phyloP scores from a whole-genome alignment of 1,139 yeast species.

The Yamadazyma trypodendri region DNA sequence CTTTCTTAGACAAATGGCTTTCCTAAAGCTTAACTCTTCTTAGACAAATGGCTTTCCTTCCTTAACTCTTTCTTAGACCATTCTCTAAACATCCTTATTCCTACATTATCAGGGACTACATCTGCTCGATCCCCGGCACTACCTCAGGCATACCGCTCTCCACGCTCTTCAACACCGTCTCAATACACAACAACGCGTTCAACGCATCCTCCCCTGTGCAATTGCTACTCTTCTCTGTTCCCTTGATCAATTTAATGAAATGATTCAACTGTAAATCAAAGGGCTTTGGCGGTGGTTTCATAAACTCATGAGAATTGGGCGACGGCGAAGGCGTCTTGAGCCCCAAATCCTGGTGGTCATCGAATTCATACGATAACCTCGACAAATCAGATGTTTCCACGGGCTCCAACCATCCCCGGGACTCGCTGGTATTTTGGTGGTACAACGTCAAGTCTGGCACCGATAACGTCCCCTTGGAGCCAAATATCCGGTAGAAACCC shows the following conservation, averaged over 20 bases:
- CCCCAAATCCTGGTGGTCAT: slow-evolving; percentile 5
- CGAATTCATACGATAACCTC: slow-evolving; percentile 1
- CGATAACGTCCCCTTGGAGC: slow-evolving; percentile 37
- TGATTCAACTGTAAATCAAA: slow-evolving; percentile 37
- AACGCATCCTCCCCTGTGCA: slow-evolving; percentile 45
- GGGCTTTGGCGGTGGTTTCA: slow-evolving; percentile 26
- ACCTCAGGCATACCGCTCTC: slow-evolving; percentile 36
- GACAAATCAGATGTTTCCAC: slow-evolving; percentile 24
- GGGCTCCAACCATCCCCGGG: slow-evolving; percentile 40
- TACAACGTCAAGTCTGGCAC: slow-evolving; percentile 37
- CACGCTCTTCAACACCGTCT: slow-evolving; percentile 37
- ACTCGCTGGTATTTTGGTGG: slow-evolving; percentile 27
- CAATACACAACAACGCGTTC: slow-evolving; percentile 39
- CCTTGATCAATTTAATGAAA: slow-evolving; percentile 35
- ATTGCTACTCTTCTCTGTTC: slow-evolving; percentile 29
- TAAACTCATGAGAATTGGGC: slow-evolving; percentile 10
- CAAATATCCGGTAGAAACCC: slow-evolving; percentile 40
- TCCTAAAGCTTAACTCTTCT: too few species aligned
- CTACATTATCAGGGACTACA: not conserved
- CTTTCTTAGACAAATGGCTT: too few species aligned
- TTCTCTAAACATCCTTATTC: too few species aligned
- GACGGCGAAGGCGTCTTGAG: slow-evolving; percentile 14
- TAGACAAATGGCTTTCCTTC: too few species aligned
- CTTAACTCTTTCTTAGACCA: too few species aligned
- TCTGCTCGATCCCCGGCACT: slow-evolving; percentile 18